A percentile compares a stretch with the other conserved stretches of the same genome.
These are phyloP conservation scores for Mercurialis annua DNA, from an alignment of 345 rosid genomes.

Conservation along the genomic window DNA sequence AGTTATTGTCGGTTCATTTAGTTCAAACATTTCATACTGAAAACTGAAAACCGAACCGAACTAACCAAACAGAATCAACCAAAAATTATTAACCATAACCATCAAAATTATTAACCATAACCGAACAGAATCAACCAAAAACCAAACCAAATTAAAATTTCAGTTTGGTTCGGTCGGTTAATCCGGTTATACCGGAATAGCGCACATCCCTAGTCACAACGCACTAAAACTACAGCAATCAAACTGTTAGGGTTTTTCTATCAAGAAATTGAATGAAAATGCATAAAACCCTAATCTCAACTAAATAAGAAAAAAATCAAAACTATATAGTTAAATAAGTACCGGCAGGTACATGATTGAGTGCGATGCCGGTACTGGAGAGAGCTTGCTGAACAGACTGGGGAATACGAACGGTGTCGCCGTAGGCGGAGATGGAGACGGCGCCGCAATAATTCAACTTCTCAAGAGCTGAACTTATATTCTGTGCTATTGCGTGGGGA, in stretches of 20 bases:
- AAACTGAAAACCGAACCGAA: no score
- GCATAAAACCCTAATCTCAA: constrained; percentile 5
- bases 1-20: no score
- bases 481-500: constrained; percentile 78
- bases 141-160: no score
- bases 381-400: constrained; percentile 70
- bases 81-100: no score
- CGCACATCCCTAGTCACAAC: no score
- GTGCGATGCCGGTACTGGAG: constrained; percentile 85
- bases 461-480: constrained; percentile 71
- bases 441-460: constrained; percentile 72
- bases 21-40: no score
- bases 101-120: no score
- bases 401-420: constrained; percentile 72
- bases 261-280: neutral
- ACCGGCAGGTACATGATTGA: constrained; percentile 95
- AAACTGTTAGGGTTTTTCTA: neutral
- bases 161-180: no score
- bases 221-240: no score
- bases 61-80: no score
- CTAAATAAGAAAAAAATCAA: neutral
- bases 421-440: constrained; percentile 86
- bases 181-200: no score
- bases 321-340: neutral
- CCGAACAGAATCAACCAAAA: no score